Base-by-base conservation (phyloP, 2,329 filamentous ascomycete genomes). In the Trichoderma sp. region DNA sequence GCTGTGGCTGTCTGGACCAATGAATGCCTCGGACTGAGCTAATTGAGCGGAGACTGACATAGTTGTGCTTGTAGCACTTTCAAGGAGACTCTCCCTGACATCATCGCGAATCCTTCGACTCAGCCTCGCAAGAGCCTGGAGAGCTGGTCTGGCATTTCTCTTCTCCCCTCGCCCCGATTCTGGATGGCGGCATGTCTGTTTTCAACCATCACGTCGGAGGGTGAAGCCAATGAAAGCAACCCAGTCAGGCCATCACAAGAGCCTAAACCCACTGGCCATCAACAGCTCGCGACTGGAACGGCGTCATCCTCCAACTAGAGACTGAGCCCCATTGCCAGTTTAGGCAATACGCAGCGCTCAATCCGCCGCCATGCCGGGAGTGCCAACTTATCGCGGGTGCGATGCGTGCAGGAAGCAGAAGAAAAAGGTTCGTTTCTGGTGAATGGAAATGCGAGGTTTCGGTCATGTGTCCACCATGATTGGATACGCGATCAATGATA, bases 351-450 rank as follows among this genome's bases (percentile, higher is more conserved):
- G 54, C 54, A 49, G 37, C 63, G 63, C 63, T 59, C 21, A 66
- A 59, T 49, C 26, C 56, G 56, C 30, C 65, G 16, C 18, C 55
- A 86, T 86, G 84, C 83, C 84, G 0, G 84, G 84, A 28, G 84
- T 86, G 21, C 84, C 84, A 26, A 82, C 82, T 10, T 81, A 82
- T 61, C 80, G 81, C 68, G 84, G 82, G 39, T 86, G 84, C 71
- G 82, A 86, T 68, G 82, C 78, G 16, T 86, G 84, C 72, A 81
- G 83, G 39, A 83, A 80, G 71, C 82, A 84, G 71, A 86, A 85
- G 80, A 86, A 86, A 75, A 86, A 85, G 81, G 84, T 83, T 74
- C 16, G 74, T 67, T 26, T 34, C 14, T 7, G n/a, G 30, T 49
- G 51, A 32, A 46, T 18, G 37, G 61, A 65, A 24, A 21, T 39